phyloP scores from a whole-genome alignment of 164 flowering plant species.

The Cinnamomum chago region DNA sequence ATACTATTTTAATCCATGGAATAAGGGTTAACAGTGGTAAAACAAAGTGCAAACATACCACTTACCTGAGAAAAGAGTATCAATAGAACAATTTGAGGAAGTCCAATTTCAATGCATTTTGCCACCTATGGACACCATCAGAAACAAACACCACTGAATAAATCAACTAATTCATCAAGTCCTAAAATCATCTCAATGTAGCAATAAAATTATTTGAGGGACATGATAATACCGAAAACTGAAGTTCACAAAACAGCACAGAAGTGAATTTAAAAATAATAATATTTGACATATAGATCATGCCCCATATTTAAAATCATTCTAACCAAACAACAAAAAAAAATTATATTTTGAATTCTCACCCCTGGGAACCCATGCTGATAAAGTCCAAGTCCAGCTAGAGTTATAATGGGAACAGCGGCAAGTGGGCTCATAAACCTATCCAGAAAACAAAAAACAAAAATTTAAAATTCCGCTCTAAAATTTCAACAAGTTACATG shows the following conservation, averaged over 20 bases:
- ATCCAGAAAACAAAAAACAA: conserved; percentile 3
- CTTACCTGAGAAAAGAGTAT: conserved; percentile 64
- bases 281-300: not conserved
- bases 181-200: not conserved
- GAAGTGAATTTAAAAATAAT: no score
- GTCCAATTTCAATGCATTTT: conserved; percentile 75
- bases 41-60: not conserved
- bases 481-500: not conserved
- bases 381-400: conserved; percentile 77
- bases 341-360: conserved; percentile 37
- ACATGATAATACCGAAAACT: not conserved
- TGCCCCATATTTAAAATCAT: not conserved
- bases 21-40: not conserved
- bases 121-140: conserved; percentile 44
- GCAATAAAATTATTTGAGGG: no score
- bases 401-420: conserved; percentile 70
- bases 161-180: not conserved
- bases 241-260: not conserved
- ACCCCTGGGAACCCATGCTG: conserved; percentile 93
- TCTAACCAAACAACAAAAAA: not conserved
- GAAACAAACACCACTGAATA: not conserved
- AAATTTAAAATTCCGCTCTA: no score
- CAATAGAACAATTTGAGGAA: conserved; percentile 59
- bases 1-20: not conserved
- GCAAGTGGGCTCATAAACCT: conserved; percentile 82